These are phyloP conservation scores for Cylindrotheca fusiformis DNA, from an alignment of 108 stramenopile genomes.

Conservation along the genomic window DNA sequence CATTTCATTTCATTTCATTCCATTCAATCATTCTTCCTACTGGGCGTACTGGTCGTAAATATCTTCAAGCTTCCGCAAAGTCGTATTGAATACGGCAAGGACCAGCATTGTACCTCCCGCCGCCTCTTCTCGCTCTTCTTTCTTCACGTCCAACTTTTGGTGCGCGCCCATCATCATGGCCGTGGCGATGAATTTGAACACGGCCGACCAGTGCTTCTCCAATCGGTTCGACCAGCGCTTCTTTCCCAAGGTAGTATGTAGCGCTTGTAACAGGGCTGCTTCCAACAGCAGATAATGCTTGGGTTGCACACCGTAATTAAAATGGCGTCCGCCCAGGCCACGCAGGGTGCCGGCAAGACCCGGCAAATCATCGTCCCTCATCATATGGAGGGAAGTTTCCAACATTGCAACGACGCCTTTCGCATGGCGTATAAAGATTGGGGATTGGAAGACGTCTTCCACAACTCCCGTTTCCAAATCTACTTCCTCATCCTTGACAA, in stretches of 20 bases:
- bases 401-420: slow-evolving; percentile 5
- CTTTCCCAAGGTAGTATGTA: background rate
- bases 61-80: too few relatives aligned
- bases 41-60: too few relatives aligned
- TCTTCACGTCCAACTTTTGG: background rate
- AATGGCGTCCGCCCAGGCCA: slow-evolving; percentile 8
- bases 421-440: slow-evolving; percentile 4
- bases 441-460: background rate
- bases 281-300: slow-evolving; percentile 11
- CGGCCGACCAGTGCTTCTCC: slow-evolving; percentile 6
- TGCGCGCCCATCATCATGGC: slow-evolving; percentile 14
- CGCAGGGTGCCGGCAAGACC: background rate
- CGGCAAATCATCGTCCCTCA: slow-evolving; percentile 3
- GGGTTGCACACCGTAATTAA: slow-evolving; percentile 11
- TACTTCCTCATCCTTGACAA: too few relatives aligned
- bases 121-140: background rate
- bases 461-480: too few relatives aligned
- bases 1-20: too few relatives aligned
- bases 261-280: slow-evolving; percentile 10
- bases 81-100: too few relatives aligned
- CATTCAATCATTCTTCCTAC: too few relatives aligned
- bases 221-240: slow-evolving; percentile 5
- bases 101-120: too few relatives aligned
- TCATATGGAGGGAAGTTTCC: background rate
- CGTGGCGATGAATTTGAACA: slow-evolving; percentile 10